Percentiles rank a stretch among this genome's conserved stretches.
Evolutionary conservation across 768 basidiomycete species (phyloP).

Genomic region (Solioccasus polychromus): DNA sequence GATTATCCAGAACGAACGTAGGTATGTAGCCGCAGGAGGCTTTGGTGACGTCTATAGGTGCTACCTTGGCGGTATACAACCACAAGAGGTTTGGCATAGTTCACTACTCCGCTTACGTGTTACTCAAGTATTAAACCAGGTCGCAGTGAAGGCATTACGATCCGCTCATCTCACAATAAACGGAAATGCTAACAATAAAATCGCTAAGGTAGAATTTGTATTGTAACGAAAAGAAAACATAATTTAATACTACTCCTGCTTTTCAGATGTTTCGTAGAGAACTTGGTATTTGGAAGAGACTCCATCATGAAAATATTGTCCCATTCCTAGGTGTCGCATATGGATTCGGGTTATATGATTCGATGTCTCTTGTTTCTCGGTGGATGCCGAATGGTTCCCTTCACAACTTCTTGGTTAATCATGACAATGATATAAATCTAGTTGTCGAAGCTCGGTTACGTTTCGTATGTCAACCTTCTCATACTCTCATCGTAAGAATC

Average conservation of each 20-base stretch:
- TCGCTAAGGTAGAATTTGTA: neutral
- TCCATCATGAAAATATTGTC: neutral
- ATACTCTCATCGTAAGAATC: too few relatives aligned
- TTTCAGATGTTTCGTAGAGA: neutral
- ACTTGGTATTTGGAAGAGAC: neutral
- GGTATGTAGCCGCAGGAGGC: neutral
- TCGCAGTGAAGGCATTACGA: neutral
- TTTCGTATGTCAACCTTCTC: neutral
- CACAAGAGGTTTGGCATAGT: neutral
- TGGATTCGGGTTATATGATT: neutral
- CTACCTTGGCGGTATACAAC: neutral
- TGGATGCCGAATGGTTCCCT: slow-evolving; percentile 3
- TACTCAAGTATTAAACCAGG: neutral
- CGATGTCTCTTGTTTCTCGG: neutral
- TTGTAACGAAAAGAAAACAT: neutral
- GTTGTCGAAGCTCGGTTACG: neutral
- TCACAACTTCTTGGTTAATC: neutral
- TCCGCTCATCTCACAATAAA: neutral
- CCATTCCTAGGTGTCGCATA: neutral
- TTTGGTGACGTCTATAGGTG: slow-evolving; percentile 5
- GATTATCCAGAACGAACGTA: neutral
- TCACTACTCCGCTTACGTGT: neutral
- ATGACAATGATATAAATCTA: neutral
- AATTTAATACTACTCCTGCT: neutral
- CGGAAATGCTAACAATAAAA: neutral